Conservation (phyloP, 2,329 filamentous ascomycete genomes). For the Calonectria leucothoes region DNA sequence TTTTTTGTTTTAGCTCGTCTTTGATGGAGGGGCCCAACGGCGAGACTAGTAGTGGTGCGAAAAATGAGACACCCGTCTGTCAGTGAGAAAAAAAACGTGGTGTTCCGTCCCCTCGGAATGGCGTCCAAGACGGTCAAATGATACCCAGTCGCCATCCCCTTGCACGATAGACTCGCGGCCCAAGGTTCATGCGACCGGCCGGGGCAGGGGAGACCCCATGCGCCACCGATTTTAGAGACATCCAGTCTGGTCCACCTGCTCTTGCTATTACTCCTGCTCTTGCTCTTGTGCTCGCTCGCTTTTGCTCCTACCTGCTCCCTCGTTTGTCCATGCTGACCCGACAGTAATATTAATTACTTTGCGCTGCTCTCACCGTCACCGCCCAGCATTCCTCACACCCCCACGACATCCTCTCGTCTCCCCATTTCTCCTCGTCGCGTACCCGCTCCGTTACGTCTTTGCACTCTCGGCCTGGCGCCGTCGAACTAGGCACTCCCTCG, state of each 20-base stretch:
- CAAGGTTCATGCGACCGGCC: constrained; percentile 21
- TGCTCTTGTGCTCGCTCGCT: background rate
- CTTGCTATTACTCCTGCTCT: background rate
- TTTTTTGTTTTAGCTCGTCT: background rate
- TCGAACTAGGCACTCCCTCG: background rate
- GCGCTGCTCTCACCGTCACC: background rate
- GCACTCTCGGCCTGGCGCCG: background rate
- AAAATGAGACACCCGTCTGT: background rate
- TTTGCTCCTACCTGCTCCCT: background rate
- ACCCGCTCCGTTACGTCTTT: constrained; percentile 1
- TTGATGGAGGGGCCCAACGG: background rate
- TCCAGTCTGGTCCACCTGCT: constrained; percentile 1
- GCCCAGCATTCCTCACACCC: background rate
- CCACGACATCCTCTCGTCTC: constrained; percentile 9
- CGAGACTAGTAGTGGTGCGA: background rate
- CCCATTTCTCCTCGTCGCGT: background rate
- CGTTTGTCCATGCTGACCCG: background rate
- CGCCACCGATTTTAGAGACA: constrained; percentile 9
- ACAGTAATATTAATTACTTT: background rate
- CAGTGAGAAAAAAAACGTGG: constrained; percentile 2
- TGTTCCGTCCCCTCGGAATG: constrained; percentile 3
- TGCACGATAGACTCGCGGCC: constrained; percentile 20
- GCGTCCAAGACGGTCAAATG: background rate
- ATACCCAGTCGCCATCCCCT: background rate
- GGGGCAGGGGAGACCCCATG: constrained; percentile 13